A percentile compares a stretch with the other conserved stretches of the same genome.
Conservation (phyloP, 176 grass and related monocot species). For the Carex parvula region DNA sequence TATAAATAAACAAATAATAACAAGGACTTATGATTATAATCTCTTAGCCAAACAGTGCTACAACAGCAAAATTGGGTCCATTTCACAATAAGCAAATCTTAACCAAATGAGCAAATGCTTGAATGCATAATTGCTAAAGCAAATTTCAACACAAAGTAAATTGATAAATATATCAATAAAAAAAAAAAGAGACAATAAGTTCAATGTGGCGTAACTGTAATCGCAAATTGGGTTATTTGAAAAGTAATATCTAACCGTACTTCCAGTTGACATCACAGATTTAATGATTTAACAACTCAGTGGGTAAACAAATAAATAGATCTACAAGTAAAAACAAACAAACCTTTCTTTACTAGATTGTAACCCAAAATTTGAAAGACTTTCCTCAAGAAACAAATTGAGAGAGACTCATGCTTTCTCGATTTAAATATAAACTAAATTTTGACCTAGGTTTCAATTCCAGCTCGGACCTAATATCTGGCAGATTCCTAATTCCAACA, state of each 20-base stretch:
- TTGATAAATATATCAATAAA: background rate
- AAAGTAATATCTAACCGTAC: background rate
- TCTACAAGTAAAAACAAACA: background rate
- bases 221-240: background rate
- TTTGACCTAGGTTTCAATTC: background rate
- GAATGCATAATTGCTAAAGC: conserved; percentile 5
- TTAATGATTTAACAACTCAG: too few relatives aligned
- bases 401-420: background rate
- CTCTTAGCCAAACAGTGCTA: background rate
- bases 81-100: background rate
- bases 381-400: background rate
- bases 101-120: background rate
- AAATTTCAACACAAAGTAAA: background rate
- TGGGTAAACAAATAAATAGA: conserved; percentile 5
- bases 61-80: background rate
- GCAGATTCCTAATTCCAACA: background rate
- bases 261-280: background rate
- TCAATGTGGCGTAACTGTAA: background rate
- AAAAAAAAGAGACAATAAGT: background rate
- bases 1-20: background rate
- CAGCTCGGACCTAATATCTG: background rate
- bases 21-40: background rate
- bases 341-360: background rate
- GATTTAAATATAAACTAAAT: background rate
- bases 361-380: background rate